Conservation (phyloP, 495 filamentous ascomycete genomes). For the Articulospora tetracladia region DNA sequence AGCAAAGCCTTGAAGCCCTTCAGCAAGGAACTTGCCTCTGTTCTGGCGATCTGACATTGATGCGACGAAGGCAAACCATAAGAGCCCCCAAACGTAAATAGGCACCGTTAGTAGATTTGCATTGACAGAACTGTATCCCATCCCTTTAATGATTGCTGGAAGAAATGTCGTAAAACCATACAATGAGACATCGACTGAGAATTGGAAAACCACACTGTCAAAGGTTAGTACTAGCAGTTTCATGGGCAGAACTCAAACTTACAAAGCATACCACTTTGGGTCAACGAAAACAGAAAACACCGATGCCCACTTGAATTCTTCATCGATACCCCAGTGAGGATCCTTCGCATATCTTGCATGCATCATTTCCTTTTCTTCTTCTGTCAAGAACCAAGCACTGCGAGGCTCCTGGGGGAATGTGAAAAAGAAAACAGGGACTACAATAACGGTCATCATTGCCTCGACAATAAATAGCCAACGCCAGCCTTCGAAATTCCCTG, state of each 20-base stretch:
- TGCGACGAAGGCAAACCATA: slow-evolving; percentile 70
- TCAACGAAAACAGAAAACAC: slow-evolving; percentile 46
- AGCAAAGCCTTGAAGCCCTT: not conserved
- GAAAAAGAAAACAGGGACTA: slow-evolving; percentile 43
- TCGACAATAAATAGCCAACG: slow-evolving; percentile 46
- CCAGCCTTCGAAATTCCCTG: slow-evolving; percentile 40
- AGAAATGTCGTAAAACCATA: slow-evolving; percentile 89
- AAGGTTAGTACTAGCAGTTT: no score
- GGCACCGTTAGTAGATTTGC: slow-evolving; percentile 82
- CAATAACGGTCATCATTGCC: slow-evolving; percentile 43
- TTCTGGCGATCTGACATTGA: slow-evolving; percentile 66
- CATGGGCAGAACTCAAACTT: not conserved
- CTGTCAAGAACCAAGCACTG: slow-evolving; percentile 41
- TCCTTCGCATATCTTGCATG: slow-evolving; percentile 39
- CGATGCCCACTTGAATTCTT: slow-evolving; percentile 52
- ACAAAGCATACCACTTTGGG: slow-evolving; percentile 19
- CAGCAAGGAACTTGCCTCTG: not conserved
- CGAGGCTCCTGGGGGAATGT: slow-evolving; percentile 54
- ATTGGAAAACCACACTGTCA: slow-evolving; percentile 39
- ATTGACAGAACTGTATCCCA: slow-evolving; percentile 65
- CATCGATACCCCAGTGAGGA: slow-evolving; percentile 56
- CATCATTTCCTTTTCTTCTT: slow-evolving; percentile 41
- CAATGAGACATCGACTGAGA: slow-evolving; percentile 62
- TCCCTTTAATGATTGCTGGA: slow-evolving; percentile 72
- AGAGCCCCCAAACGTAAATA: slow-evolving; percentile 75